Conservation (phyloP, 495 filamentous ascomycete genomes). For the Penicillium argentinense region DNA sequence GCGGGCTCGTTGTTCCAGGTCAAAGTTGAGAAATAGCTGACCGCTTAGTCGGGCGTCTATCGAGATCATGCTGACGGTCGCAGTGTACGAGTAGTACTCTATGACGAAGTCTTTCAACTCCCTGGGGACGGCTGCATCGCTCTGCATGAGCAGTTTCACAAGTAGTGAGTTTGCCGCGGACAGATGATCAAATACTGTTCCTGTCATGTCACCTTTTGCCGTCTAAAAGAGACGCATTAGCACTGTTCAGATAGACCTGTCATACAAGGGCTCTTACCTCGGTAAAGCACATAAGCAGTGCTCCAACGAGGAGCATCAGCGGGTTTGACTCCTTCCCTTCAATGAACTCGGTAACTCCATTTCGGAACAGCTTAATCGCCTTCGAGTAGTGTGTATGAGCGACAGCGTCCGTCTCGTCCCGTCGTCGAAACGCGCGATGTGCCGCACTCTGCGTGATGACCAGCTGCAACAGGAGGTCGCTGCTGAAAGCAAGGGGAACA, state of each 20-base stretch:
- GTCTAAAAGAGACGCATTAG: no score
- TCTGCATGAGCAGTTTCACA: constrained; percentile 31
- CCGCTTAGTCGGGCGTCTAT: constrained; percentile 36
- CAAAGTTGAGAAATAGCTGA: constrained; percentile 36
- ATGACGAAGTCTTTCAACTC: constrained; percentile 42
- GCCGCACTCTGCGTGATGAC: constrained; percentile 41
- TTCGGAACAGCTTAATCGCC: constrained; percentile 32
- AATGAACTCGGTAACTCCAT: constrained; percentile 36
- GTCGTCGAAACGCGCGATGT: constrained; percentile 36
- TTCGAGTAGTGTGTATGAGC: constrained; percentile 38
- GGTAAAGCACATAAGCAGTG: constrained; percentile 41
- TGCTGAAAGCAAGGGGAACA: constrained; percentile 39
- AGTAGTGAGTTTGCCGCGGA: constrained; percentile 35
- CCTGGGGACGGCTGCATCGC: constrained; percentile 32
- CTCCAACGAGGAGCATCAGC: constrained; percentile 36
- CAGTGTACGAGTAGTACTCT: constrained; percentile 42
- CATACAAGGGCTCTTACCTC: no score
- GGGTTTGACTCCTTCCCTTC: constrained; percentile 39
- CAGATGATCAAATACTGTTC: constrained; percentile 39
- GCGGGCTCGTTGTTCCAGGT: constrained; percentile 36
- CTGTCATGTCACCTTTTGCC: constrained; percentile 40
- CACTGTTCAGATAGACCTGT: no score
- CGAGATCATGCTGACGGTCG: constrained; percentile 45
- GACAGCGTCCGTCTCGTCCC: constrained; percentile 34
- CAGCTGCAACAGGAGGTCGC: constrained; percentile 36